phyloP scores from a whole-genome alignment of 352 stramenopile genomes.

The Blastocystis sp. region DNA sequence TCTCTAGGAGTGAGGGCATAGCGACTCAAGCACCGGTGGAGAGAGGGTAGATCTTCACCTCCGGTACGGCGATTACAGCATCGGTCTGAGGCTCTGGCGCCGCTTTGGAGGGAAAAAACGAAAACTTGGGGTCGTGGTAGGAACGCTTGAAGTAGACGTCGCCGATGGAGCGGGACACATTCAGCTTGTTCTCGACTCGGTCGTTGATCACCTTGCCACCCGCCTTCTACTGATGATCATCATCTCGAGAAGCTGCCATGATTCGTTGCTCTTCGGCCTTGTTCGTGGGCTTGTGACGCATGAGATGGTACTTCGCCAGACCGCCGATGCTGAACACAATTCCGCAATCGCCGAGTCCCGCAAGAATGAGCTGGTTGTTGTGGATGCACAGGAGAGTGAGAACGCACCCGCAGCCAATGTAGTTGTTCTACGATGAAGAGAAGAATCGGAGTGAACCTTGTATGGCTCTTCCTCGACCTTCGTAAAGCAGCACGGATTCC shows the following conservation, averaged over 20 bases:
- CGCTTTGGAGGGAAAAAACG: not conserved
- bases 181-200: constrained; percentile 42
- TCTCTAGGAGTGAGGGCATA: not conserved
- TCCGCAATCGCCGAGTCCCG: constrained; percentile 52
- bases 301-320: constrained; percentile 21
- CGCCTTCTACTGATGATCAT: constrained; percentile 3
- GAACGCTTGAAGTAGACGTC: constrained; percentile 64
- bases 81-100: not conserved
- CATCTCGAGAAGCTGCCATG: not conserved
- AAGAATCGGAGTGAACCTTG: not conserved
- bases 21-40: not conserved
- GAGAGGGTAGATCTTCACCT: constrained; percentile 60
- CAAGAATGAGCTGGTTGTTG: constrained; percentile 66
- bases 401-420: constrained; percentile 50
- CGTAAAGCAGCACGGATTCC: not conserved
- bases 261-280: constrained; percentile 27
- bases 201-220: constrained; percentile 44
- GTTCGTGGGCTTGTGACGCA: constrained; percentile 38
- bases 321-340: constrained; percentile 57
- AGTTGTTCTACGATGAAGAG: not conserved
- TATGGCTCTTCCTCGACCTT: not conserved
- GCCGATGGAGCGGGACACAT: constrained; percentile 47
- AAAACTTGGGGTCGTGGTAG: constrained; percentile 14
- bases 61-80: constrained; percentile 46
- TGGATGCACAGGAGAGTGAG: constrained; percentile 64